phyloP scores from a whole-genome alignment of 2,329 filamentous ascomycete genomes.

The Colletotrichum sp. region DNA sequence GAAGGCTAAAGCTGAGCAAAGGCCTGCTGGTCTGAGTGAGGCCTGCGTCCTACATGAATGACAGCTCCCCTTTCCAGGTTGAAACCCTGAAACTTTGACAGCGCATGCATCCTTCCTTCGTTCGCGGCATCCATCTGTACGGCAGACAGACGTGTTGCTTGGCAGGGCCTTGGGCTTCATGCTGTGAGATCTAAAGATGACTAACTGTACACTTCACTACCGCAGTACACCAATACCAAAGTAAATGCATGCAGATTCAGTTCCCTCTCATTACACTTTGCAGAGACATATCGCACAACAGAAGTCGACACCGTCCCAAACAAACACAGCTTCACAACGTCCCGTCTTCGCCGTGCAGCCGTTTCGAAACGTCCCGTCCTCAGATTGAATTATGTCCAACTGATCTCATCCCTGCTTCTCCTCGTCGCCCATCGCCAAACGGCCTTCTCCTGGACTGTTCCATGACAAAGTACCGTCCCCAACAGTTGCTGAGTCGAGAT shows the following conservation, averaged over 20 bases:
- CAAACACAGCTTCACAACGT: not conserved
- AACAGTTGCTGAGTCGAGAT: not conserved
- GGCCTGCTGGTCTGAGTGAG: not conserved
- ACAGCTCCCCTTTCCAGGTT: not conserved
- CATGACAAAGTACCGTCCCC: not conserved
- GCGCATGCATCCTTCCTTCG: not conserved
- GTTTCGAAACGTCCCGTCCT: constrained; percentile 14
- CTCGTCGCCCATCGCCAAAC: not conserved
- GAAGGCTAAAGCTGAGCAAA: not conserved
- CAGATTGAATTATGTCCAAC: not conserved
- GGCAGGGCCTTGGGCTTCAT: not conserved
- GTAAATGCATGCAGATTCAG: not conserved
- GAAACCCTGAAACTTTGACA: not conserved
- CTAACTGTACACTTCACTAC: not conserved
- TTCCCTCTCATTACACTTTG: not conserved
- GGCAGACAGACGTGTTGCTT: not conserved
- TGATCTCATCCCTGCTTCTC: not conserved
- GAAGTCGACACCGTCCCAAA: not conserved
- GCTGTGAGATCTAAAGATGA: not conserved
- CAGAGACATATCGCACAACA: not conserved
- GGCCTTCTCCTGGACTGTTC: not conserved
- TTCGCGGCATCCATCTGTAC: not conserved
- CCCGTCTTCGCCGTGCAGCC: not conserved
- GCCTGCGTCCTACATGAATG: not conserved
- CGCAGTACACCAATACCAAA: not conserved